These are phyloP conservation scores for Apiotrichum domesticum DNA, from an alignment of 1,284 basidiomycete genomes.

Conservation along the genomic window DNA sequence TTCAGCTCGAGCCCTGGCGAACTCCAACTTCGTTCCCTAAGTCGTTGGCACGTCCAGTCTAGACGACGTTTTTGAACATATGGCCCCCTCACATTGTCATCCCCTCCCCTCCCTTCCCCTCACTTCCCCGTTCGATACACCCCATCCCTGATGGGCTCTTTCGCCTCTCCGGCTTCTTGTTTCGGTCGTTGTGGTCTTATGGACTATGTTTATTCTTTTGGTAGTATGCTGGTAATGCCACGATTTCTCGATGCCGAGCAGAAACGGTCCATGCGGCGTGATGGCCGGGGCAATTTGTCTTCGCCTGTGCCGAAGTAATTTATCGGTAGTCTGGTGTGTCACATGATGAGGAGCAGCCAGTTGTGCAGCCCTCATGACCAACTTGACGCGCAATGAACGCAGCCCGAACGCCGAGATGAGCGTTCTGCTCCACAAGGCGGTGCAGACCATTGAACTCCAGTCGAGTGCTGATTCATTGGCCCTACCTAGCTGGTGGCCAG, in stretches of 20 bases:
- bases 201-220: constrained; percentile 1
- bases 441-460: too few species aligned
- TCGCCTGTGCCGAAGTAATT: too few species aligned
- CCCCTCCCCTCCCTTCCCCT: not conserved
- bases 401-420: too few species aligned
- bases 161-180: not conserved
- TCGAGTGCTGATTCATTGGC: too few species aligned
- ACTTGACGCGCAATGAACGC: too few species aligned
- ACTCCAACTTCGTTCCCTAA: not conserved
- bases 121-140: not conserved
- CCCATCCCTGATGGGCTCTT: not conserved
- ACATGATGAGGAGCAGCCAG: too few species aligned
- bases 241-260: not conserved
- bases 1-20: not conserved
- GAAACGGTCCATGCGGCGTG: not conserved
- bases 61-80: not conserved
- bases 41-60: not conserved
- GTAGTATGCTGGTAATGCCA: constrained; percentile 3
- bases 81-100: not conserved
- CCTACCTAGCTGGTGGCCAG: too few species aligned
- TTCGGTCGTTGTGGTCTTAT: not conserved
- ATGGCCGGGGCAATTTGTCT: too few species aligned
- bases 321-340: too few species aligned
- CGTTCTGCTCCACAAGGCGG: too few species aligned
- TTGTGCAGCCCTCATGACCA: too few species aligned